These are phyloP conservation scores for Cladosporium sp. DNA, from an alignment of 2,329 filamentous ascomycete genomes.

Conservation along the genomic window DNA sequence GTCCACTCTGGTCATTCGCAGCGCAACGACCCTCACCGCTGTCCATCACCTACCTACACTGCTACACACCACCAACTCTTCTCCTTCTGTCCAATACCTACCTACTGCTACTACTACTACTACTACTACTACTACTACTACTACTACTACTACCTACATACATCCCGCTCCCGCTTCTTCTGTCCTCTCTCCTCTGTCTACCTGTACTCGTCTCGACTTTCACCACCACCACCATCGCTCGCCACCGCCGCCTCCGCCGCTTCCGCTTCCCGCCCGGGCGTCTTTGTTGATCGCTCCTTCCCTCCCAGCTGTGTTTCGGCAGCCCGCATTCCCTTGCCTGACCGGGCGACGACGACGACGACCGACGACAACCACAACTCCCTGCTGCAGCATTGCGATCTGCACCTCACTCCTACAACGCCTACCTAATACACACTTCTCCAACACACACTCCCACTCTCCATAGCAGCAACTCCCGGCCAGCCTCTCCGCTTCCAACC, in stretches of 20 bases:
- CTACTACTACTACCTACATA: constrained; percentile 9
- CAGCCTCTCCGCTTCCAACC: constrained; percentile 1
- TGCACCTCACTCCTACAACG: neutral
- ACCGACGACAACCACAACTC: neutral
- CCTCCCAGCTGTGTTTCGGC: constrained; percentile 9
- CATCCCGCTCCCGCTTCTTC: neutral
- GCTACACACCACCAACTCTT: neutral
- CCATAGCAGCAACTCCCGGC: constrained; percentile 2
- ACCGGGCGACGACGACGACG: constrained; percentile 9
- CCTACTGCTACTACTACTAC: constrained; percentile 7
- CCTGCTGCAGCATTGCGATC: constrained; percentile 5
- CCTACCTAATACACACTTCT: constrained; percentile 9
- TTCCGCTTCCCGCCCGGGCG: neutral
- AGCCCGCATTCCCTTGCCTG: constrained; percentile 13
- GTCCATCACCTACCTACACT: too few relatives aligned
- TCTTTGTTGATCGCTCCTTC: constrained; percentile 14
- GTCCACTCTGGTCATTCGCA: too few relatives aligned
- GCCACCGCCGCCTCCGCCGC: neutral
- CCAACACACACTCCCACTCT: neutral
- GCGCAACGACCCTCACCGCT: too few relatives aligned
- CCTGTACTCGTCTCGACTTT: neutral
- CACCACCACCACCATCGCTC: constrained; percentile 1
- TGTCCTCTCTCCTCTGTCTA: constrained; percentile 9
- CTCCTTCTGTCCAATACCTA: neutral
- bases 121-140: constrained; percentile 5